Percentiles rank a stretch among this genome's conserved stretches.
These are phyloP conservation scores for Lecanicillium sp. DNA, from an alignment of 2,329 filamentous ascomycete species.

Conservation along the genomic window DNA sequence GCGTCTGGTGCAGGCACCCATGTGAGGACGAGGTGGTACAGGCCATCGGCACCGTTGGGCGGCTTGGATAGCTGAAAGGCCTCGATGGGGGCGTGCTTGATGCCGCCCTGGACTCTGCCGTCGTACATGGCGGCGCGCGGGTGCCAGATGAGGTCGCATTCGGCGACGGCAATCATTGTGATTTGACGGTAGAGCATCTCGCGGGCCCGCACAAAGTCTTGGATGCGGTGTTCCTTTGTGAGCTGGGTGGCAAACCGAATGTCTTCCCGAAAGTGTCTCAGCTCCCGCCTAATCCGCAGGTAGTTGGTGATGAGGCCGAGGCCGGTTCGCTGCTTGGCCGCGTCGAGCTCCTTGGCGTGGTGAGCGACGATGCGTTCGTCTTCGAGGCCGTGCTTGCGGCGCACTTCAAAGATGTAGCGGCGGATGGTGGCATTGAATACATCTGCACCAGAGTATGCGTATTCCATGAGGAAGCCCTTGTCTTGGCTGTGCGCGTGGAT, in stretches of 20 bases:
- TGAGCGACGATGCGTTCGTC: too few relatives aligned
- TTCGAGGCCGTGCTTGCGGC: too few relatives aligned
- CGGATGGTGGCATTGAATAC: too few relatives aligned
- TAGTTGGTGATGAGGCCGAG: too few relatives aligned
- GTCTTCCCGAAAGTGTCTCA: neutral
- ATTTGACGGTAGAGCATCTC: conserved; percentile 6
- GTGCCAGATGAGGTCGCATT: conserved; percentile 1
- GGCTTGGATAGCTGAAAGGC: neutral
- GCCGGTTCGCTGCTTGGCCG: too few relatives aligned
- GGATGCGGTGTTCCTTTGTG: neutral
- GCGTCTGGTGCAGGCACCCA: neutral
- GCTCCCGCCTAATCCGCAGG: too few relatives aligned
- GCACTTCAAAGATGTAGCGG: too few relatives aligned
- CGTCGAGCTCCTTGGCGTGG: too few relatives aligned
- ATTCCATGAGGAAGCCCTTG: too few relatives aligned
- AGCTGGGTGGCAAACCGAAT: too few relatives aligned
- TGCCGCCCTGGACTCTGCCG: neutral
- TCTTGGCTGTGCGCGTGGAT: too few relatives aligned
- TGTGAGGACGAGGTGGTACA: neutral
- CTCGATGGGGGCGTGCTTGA: neutral
- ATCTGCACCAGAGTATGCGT: too few relatives aligned
- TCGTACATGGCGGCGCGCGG: neutral
- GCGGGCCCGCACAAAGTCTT: neutral
- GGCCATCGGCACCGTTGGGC: neutral
- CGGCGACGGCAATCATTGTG: neutral